Evolutionary conservation across 805 yeast species (phyloP), one percentile per base, ranked within the genome.

Genomic region (Ogataea siamensis): DNA sequence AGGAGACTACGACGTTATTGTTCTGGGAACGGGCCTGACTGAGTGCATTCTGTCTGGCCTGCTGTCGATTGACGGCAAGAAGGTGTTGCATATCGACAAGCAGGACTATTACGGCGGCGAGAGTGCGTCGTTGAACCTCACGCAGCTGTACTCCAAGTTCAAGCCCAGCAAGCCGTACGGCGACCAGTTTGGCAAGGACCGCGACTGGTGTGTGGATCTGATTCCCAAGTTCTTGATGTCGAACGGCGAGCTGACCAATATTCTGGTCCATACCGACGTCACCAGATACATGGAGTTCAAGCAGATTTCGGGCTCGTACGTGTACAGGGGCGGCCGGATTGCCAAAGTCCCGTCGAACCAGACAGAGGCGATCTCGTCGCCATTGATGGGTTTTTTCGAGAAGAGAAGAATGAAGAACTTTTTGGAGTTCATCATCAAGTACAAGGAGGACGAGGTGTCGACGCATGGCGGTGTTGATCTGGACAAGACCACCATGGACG

Each of bases 211-310:
- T 65, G 93, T 93, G 36, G 99, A 93, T 61, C 73, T 93, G 66
- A 87, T 93, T 56, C 99, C 99, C 29, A 93, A 93, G 67, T 89
- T 93, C 53, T 70, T 93, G 52, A 93, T 93, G 99, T 89, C 97
- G 39, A 87, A 88, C 58, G 99, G 99, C 28, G 99, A 91, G 61
- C 76, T 93, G 63, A 93, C 97, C 47, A 91, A 91, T 62, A 93
- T 93, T 51, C 75, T 93, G 51, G 88, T 87, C 23, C 96, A 91
- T 62, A 93, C 99, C 16, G 91, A 91, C 54, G 99, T 93, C 40
- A 91, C 98, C 18, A 73, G 96, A 50, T 91, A 91, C 64, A 81
- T 93, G 56, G 98, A 93, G 61, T 93, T 93, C 70, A 91, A 91
- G 66, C 97, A 88, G 67, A 85, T 93, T 43, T 79, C 88, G n/a